Evolutionary conservation across 2,329 filamentous ascomycete genomes (phyloP).

Genomic region (Apiospora sp.): DNA sequence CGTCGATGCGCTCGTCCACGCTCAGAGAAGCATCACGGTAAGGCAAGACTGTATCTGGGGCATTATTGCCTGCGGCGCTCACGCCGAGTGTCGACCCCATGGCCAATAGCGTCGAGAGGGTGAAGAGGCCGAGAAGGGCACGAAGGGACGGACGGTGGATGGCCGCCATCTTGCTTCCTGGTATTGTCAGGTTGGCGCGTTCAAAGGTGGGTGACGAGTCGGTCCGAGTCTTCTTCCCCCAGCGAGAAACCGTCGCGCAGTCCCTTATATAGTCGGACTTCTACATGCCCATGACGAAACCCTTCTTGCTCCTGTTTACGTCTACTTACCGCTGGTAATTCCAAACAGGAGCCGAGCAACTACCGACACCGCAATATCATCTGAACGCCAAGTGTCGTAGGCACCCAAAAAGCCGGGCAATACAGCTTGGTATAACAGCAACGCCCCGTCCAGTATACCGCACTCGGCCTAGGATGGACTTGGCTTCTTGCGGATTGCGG

Average conservation of each 20-base stretch:
- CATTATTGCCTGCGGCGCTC: neutral
- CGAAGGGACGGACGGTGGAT: neutral
- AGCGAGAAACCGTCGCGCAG: neutral
- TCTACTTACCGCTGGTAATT: too few relatives aligned
- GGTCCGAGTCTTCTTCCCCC: neutral
- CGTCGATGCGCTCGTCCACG: constrained; percentile 55
- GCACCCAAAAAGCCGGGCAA: neutral
- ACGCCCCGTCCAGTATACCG: neutral
- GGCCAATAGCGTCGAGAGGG: neutral
- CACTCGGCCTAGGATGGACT: constrained; percentile 15
- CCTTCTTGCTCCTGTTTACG: neutral
- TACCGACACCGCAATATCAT: neutral
- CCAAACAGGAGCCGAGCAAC: neutral
- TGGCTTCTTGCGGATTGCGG: constrained; percentile 12
- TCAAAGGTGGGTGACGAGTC: neutral
- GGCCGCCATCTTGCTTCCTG: neutral
- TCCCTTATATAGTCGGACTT: neutral
- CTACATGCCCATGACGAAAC: neutral
- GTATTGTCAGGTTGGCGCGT: neutral
- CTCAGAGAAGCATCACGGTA: constrained; percentile 46
- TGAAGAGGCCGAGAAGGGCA: constrained; percentile 1
- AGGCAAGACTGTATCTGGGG: neutral
- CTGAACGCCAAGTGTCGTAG: neutral
- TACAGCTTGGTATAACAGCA: neutral
- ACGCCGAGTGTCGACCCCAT: neutral